Base-by-base conservation (phyloP, 495 filamentous ascomycete genomes). In the Hyaloscypha hepaticicola region DNA sequence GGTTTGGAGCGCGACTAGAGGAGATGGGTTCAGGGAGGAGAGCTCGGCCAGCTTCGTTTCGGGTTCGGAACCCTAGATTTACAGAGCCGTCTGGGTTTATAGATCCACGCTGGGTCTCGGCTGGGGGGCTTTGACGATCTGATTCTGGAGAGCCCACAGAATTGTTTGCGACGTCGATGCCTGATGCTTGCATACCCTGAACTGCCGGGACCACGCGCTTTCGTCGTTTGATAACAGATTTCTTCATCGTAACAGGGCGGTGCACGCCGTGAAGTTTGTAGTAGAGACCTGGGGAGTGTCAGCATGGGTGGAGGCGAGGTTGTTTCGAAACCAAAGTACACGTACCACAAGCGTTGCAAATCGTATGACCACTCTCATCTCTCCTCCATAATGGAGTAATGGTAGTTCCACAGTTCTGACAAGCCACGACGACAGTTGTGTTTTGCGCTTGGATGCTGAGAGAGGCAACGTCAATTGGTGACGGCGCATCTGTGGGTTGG, bases 341-440 rank as follows among this genome's bases (percentile, higher is more conserved):
- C 91, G 71, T 84, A 96, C 95, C 95, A 76, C 95, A 99, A 59
- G 95, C 95, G 79, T 99, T 99, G 79, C 95, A 99, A 65, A 99
- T 98, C 5, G 93, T 97, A 79, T 97, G 92, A 16, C 96, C 96
- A 68, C 87, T 86, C 75, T 96, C 95, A 74, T 98, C 95, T 67
- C 95, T 87, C 70, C 95, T 83, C 95, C 95, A 99, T 28, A 99
- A 79, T 14, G 95, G 95, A 28, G 95, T 99, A 65, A 98, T 91
- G 1, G 94, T 98, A 45, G 96, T 99, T 21, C 89, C 91, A 76
- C 95, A 99, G 72, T 99, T 99, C 71, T 97, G 94, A 69, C 95
- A 99, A 22, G 95, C 92, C 58, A 96, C 89, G 27, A 97, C 83
- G 27, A 96, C 85, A 31, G 89, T 92, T 2, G 85, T 87, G 62